Percentiles rank a stretch among this genome's conserved stretches.
phyloP scores from a whole-genome alignment of 176 grass and related monocot genomes.

The Oryza nivara region DNA sequence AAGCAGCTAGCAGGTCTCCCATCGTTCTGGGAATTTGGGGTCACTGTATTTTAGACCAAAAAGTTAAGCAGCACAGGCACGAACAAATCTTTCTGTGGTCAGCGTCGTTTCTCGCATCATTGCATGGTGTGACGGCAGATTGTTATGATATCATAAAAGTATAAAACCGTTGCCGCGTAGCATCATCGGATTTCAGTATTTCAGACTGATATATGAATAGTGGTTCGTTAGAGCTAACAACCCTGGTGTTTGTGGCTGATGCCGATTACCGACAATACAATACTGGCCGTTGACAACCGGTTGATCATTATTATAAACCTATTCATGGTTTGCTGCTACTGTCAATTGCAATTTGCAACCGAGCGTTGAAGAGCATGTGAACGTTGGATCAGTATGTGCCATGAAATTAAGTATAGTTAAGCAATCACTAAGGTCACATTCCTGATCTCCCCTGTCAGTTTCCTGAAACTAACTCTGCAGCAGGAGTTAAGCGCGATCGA shows the following conservation, averaged over 20 bases:
- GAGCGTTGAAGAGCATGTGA: background rate
- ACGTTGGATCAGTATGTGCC: background rate
- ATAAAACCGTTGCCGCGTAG: background rate
- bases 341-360: background rate
- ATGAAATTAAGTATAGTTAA: background rate
- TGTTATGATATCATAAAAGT: background rate
- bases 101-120: background rate
- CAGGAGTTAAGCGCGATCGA: background rate
- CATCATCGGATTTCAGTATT: background rate
- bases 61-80: background rate
- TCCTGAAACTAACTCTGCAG: background rate
- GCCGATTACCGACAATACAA: too few relatives aligned
- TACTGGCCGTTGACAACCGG: too few relatives aligned
- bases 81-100: background rate
- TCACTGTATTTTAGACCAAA: too few relatives aligned
- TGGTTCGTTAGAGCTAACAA: background rate
- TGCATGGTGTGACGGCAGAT: background rate
- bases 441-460: background rate
- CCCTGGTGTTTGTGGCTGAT: background rate
- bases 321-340: background rate
- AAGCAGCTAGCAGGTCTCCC: constrained; percentile 2
- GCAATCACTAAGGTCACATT: background rate
- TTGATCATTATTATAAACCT: background rate
- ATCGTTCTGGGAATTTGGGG: background rate
- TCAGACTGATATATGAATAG: too few relatives aligned